Conservation (phyloP, 164 flowering plant genomes). For the Magnolia kwangsiensis region DNA sequence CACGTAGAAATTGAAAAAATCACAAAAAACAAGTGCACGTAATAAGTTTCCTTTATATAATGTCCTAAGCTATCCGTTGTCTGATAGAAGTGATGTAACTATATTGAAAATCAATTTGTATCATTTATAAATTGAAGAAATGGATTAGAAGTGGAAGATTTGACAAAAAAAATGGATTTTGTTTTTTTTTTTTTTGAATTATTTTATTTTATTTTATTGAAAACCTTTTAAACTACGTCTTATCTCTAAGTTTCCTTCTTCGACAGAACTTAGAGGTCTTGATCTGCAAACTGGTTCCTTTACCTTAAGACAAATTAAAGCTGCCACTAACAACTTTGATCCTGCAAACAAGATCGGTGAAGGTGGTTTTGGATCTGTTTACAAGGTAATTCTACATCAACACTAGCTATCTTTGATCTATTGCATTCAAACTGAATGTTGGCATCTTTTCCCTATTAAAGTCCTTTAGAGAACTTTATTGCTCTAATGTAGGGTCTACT, state of each 20-base stretch:
- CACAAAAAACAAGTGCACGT: too few relatives aligned
- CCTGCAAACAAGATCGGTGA: conserved; percentile 52
- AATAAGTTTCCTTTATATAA: too few relatives aligned
- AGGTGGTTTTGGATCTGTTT: conserved; percentile 73
- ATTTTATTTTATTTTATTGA: too few relatives aligned
- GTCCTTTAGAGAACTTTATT: neutral
- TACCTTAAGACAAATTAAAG: conserved; percentile 46
- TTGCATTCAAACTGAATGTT: neutral
- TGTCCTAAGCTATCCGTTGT: too few relatives aligned
- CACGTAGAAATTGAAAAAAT: too few relatives aligned
- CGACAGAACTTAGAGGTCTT: conserved; percentile 30
- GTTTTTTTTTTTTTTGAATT: too few relatives aligned
- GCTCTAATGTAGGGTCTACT: conserved; percentile 20
- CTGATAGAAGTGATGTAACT: too few relatives aligned
- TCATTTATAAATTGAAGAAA: too few relatives aligned
- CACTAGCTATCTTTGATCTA: neutral
- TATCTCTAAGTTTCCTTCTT: conserved; percentile 3
- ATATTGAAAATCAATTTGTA: too few relatives aligned
- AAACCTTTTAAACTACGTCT: neutral
- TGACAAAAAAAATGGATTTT: too few relatives aligned
- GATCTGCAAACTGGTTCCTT: conserved; percentile 39
- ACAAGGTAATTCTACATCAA: conserved; percentile 35
- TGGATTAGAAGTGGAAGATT: too few relatives aligned
- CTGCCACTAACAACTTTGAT: conserved; percentile 47
- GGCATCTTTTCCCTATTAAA: neutral